A percentile compares a stretch with the other conserved stretches of the same genome.
Conservation (phyloP, 768 basidiomycete genomes). For the Xanthoconium stramineum region DNA sequence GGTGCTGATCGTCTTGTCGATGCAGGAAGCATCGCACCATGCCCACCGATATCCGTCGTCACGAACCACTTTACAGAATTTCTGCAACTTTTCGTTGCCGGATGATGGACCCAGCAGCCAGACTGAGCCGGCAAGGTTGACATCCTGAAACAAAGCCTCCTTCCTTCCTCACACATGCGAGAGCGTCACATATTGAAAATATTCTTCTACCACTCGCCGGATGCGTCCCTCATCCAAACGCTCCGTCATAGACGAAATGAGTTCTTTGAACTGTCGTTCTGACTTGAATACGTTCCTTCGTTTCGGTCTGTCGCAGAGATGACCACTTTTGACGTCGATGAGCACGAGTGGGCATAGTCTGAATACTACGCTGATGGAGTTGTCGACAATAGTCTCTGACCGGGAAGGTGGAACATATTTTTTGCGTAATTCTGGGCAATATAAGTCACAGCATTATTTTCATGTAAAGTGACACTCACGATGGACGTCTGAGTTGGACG, state of each 20-base stretch:
- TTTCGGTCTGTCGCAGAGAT: not conserved
- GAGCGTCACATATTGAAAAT: conserved; percentile 9
- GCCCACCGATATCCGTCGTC: conserved; percentile 13
- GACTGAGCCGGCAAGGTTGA: not conserved
- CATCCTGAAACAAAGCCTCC: conserved; percentile 9
- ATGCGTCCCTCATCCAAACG: conserved; percentile 2
- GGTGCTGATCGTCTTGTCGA: conserved; percentile 7
- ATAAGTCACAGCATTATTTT: not conserved
- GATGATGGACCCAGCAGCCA: conserved; percentile 4
- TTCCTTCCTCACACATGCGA: conserved; percentile 13
- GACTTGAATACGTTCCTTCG: conserved; percentile 1
- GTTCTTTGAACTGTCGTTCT: not conserved
- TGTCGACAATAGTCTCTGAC: not conserved
- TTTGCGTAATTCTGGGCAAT: not conserved
- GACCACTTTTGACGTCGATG: not conserved
- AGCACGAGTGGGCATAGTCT: not conserved
- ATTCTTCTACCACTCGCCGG: not conserved
- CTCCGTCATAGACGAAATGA: conserved; percentile 7
- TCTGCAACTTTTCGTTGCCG: conserved; percentile 1
- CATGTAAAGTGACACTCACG: not conserved
- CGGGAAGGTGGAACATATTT: not conserved
- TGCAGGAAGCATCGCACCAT: conserved; percentile 13
- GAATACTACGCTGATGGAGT: not conserved
- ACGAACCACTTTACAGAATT: conserved; percentile 6
- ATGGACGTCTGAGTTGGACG: not conserved